phyloP scores from a whole-genome alignment of 768 basidiomycete species.

The Lactarius psammicola region DNA sequence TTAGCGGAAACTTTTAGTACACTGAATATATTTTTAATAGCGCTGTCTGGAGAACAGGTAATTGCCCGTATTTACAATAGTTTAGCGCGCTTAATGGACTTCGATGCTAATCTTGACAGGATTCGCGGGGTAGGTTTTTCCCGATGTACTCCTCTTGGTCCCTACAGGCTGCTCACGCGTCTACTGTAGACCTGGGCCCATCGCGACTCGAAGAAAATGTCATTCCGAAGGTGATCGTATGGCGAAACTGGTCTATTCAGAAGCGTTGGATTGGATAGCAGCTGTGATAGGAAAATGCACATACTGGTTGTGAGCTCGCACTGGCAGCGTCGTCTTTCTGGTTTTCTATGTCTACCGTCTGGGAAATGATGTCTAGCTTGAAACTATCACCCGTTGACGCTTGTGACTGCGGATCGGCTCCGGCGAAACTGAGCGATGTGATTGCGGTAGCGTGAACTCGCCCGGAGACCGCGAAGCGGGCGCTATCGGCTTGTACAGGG shows the following conservation, averaged over 20 bases:
- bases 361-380: neutral
- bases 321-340: neutral
- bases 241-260: neutral
- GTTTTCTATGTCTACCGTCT: constrained; percentile 1
- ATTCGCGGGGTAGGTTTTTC: no score
- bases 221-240: neutral
- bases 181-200: neutral
- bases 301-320: neutral
- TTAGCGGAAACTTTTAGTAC: no score
- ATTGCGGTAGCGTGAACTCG: no score
- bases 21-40: no score
- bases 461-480: neutral
- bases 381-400: neutral
- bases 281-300: neutral
- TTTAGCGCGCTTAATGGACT: no score
- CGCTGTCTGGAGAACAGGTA: no score
- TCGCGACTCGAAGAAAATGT: neutral
- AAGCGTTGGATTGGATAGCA: neutral
- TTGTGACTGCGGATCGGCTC: neutral
- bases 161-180: neutral
- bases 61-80: no score
- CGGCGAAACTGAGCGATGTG: neutral
- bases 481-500: neutral
- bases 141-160: neutral
- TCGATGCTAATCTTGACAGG: no score